Conservation (phyloP, 1,284 basidiomycete genomes). For the Schizophyllum amplum region DNA sequence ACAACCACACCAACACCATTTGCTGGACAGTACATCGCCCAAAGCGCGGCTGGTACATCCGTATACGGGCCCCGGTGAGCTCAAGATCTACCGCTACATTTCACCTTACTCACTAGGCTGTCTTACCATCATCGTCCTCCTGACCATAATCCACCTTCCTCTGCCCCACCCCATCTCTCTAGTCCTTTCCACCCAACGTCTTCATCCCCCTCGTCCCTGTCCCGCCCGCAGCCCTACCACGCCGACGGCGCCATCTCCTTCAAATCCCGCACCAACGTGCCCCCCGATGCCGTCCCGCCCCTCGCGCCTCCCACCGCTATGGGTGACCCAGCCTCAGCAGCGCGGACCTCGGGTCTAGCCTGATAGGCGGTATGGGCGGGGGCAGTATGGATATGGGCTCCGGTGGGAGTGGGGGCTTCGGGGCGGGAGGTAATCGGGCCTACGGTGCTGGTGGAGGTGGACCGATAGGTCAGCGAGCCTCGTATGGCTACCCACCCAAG, state of each 20-base stretch:
- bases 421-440: too few relatives aligned
- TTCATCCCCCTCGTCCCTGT: slow-evolving; percentile 60
- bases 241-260: slow-evolving; percentile 56
- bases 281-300: slow-evolving; percentile 17
- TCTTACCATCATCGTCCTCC: too few relatives aligned
- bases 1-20: slow-evolving; percentile 49
- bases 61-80: slow-evolving; percentile 46
- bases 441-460: slow-evolving; percentile 1
- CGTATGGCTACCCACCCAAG: background rate
- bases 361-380: background rate
- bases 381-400: too few relatives aligned
- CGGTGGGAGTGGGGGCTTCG: too few relatives aligned
- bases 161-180: background rate
- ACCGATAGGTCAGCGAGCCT: too few relatives aligned
- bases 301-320: slow-evolving; percentile 31
- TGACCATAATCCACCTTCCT: too few relatives aligned
- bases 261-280: slow-evolving; percentile 46
- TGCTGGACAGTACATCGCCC: slow-evolving; percentile 71
- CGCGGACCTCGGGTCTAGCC: too few relatives aligned
- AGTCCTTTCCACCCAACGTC: slow-evolving; percentile 48
- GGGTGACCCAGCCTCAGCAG: slow-evolving; percentile 3
- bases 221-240: slow-evolving; percentile 42
- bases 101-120: slow-evolving; percentile 51
- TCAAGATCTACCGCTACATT: too few relatives aligned
- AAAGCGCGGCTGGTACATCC: slow-evolving; percentile 73